Percentiles rank a stretch among this genome's conserved stretches.
Evolutionary conservation across 371 early-diverging fungal species (phyloP).

Genomic region (Rhizopus delemar): DNA sequence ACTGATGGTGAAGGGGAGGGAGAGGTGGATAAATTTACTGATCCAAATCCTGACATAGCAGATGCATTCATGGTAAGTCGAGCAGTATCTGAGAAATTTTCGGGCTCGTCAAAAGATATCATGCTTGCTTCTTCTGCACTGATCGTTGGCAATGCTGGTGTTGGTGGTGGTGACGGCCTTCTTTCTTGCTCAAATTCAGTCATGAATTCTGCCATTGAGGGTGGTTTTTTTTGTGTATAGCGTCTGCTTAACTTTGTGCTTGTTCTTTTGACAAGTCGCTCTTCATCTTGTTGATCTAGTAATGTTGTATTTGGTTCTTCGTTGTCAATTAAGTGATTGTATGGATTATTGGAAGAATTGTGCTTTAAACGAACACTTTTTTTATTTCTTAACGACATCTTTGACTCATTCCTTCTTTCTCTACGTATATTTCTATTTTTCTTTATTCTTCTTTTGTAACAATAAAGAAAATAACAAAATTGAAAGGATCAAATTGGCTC

Average conservation of each 20-base stretch:
- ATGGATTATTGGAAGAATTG: background rate
- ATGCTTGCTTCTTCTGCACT: conserved; percentile 1
- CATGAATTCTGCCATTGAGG: conserved; percentile 21
- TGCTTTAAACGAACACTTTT: background rate
- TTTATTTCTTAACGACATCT: conserved; percentile 4
- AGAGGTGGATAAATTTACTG: background rate
- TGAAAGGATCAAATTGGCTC: background rate
- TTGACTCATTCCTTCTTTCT: background rate
- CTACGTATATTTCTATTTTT: no score
- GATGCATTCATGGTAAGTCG: conserved; percentile 38
- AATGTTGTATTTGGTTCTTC: background rate
- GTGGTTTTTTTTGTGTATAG: conserved; percentile 22
- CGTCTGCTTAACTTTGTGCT: conserved; percentile 12
- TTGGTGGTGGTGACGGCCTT: conserved; percentile 9
- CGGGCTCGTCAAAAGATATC: conserved; percentile 20
- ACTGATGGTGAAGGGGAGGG: background rate
- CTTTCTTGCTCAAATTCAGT: conserved; percentile 30
- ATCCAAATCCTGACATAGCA: conserved; percentile 10
- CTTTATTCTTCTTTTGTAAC: background rate
- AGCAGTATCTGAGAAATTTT: conserved; percentile 45
- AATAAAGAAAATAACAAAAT: background rate
- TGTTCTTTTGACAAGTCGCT: background rate
- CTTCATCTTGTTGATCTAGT: background rate
- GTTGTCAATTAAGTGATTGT: background rate
- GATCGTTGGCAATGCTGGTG: background rate